A percentile compares a stretch with the other conserved stretches of the same genome.
Conservation (phyloP, 1,139 yeast species). For the Yamadazyma atlantica region DNA sequence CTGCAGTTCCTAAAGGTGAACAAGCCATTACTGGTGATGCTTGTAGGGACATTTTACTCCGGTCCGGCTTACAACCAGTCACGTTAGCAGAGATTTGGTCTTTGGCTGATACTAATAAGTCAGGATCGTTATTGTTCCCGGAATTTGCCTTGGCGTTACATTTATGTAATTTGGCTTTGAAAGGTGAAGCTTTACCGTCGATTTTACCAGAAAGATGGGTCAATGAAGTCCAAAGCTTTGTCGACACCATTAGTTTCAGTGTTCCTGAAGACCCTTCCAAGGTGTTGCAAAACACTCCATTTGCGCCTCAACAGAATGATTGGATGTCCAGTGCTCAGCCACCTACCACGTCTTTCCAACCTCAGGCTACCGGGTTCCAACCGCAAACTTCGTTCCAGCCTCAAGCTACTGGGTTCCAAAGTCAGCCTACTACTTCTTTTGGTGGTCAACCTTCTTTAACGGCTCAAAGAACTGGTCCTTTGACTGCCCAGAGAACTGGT, state of each 20-base stretch:
- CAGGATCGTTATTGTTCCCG: conserved; percentile 86
- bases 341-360: conserved; percentile 15
- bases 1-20: conserved; percentile 76
- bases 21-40: conserved; percentile 73
- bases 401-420: conserved; percentile 27
- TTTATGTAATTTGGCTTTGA: conserved; percentile 73
- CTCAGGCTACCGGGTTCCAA: conserved; percentile 26
- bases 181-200: conserved; percentile 76
- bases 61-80: conserved; percentile 76
- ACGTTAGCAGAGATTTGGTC: conserved; percentile 89
- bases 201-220: conserved; percentile 68
- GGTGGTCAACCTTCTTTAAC: conserved; percentile 4
- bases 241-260: conserved; percentile 82
- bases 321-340: conserved; percentile 23
- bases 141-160: conserved; percentile 94
- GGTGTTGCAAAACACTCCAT: conserved; percentile 47
- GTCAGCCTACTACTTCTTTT: not conserved
- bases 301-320: conserved; percentile 33
- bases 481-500: conserved; percentile 43
- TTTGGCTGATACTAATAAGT: conserved; percentile 79
- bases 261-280: conserved; percentile 60
- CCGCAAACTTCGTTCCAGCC: conserved; percentile 32
- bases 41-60: conserved; percentile 76
- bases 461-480: conserved; percentile 13
- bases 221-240: conserved; percentile 84